Evolutionary conservation across 2,329 filamentous ascomycete genomes (phyloP).

Genomic region (Trichoderma sp.): DNA sequence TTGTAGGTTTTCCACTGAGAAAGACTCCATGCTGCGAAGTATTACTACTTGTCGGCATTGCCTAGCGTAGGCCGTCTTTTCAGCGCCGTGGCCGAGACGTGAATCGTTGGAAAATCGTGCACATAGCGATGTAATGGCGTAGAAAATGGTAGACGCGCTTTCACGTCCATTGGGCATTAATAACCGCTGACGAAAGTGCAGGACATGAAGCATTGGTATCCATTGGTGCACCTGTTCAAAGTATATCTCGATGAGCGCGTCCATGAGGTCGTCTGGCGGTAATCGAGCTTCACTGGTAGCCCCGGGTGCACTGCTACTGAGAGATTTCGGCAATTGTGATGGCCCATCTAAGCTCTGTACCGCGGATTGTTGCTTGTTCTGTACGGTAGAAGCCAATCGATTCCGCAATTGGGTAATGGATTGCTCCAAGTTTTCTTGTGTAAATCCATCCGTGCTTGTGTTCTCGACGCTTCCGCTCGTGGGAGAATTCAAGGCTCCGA

Average conservation of each 20-base stretch:
- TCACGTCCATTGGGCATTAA: background rate
- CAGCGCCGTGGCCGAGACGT: background rate
- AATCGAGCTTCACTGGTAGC: background rate
- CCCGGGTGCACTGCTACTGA: background rate
- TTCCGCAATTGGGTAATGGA: background rate
- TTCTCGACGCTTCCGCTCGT: background rate
- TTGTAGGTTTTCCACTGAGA: background rate
- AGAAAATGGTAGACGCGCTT: background rate
- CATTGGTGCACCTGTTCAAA: background rate
- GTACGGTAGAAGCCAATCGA: background rate
- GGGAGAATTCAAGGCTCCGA: background rate
- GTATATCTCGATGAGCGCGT: background rate
- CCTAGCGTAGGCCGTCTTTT: background rate
- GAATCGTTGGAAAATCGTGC: background rate
- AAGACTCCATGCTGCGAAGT: background rate
- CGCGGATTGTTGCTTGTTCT: background rate
- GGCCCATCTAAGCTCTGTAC: background rate
- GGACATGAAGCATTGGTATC: background rate
- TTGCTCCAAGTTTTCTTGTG: background rate
- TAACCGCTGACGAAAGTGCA: background rate
- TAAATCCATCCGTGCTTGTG: background rate
- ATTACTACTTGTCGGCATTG: background rate
- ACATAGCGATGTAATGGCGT: background rate
- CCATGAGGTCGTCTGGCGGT: background rate
- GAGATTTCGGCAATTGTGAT: background rate